Base-by-base conservation (phyloP, 306 rosid species). In the Quercus mongolica region DNA sequence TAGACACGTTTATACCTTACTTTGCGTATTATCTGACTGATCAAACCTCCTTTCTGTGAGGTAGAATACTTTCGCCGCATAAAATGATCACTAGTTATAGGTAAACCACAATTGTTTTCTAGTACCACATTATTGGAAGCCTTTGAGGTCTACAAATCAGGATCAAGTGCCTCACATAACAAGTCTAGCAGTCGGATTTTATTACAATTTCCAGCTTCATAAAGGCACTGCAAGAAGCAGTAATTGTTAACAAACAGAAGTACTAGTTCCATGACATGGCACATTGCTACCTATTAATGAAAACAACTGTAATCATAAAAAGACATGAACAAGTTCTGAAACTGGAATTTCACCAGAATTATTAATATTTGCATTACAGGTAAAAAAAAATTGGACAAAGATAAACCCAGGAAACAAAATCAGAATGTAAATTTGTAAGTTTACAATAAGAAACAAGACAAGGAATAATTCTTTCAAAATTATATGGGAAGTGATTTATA, bases 121-220 rank as follows among this genome's bases (percentile, higher is more conserved):
- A n/a, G n/a, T n/a, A n/a, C n/a, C n/a, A n/a, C n/a, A n/a, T n/a
- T n/a, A n/a, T n/a, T n/a, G n/a, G n/a, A n/a, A n/a, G n/a, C n/a
- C n/a, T n/a, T n/a, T n/a, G n/a, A n/a, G n/a, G n/a, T n/a, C n/a
- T n/a, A n/a, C n/a, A n/a, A n/a, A 74, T 91, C 92, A 26, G 94
- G 90, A 90, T 89, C 84, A 72, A 95, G 94, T 17, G 81, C 92
- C 85, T 92, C 98, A 74, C 95, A 90, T 74, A 84, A 90, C 85
- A 95, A 82, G 86, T 95, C 99, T 69, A 95, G 85, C 81, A 95
- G 80, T 63, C 17, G 90, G 63, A 88, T 82, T 78, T 83, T 88
- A 75, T 81, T 75, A 70, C 80, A 83, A 81, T 91, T 95, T 84
- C 93, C 97, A 56, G 92, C 98, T 87, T 92, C 94, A 74, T 84